A percentile compares a stretch with the other conserved stretches of the same genome.
phyloP scores from a whole-genome alignment of 805 yeast genomes.

The Myxozyma mucilagina region DNA sequence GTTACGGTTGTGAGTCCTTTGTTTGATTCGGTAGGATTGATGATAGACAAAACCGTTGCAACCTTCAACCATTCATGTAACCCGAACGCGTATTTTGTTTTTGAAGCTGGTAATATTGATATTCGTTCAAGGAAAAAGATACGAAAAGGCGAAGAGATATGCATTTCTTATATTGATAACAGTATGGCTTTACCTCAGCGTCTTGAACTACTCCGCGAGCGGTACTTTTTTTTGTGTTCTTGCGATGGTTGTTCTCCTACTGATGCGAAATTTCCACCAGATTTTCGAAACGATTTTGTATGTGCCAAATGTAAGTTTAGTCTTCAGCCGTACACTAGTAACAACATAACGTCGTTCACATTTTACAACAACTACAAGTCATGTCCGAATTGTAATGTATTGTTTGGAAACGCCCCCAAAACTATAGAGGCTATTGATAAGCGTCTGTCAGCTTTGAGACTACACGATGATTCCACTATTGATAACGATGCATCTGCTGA shows the following conservation, averaged over 20 bases:
- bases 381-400: constrained; percentile 8
- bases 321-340: constrained; percentile 6
- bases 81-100: constrained; percentile 22
- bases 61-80: constrained; percentile 31
- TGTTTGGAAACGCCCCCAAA: constrained; percentile 3
- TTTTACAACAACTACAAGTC: background rate
- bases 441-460: background rate
- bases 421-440: constrained; percentile 3
- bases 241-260: constrained; percentile 8
- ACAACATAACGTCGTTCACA: background rate
- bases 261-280: background rate
- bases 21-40: constrained; percentile 16
- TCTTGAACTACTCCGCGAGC: background rate
- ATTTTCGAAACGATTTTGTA: constrained; percentile 7
- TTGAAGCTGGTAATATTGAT: constrained; percentile 1
- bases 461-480: background rate
- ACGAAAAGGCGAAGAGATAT: constrained; percentile 19
- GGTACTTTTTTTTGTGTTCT: constrained; percentile 19
- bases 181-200: constrained; percentile 11
- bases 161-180: constrained; percentile 26
- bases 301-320: constrained; percentile 11
- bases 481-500: background rate
- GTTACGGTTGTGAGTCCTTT: constrained; percentile 4
- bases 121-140: constrained; percentile 13
- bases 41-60: constrained; percentile 24